Evolutionary conservation across 108 stramenopile species (phyloP).

Genomic region (Heterococcus sp.): DNA sequence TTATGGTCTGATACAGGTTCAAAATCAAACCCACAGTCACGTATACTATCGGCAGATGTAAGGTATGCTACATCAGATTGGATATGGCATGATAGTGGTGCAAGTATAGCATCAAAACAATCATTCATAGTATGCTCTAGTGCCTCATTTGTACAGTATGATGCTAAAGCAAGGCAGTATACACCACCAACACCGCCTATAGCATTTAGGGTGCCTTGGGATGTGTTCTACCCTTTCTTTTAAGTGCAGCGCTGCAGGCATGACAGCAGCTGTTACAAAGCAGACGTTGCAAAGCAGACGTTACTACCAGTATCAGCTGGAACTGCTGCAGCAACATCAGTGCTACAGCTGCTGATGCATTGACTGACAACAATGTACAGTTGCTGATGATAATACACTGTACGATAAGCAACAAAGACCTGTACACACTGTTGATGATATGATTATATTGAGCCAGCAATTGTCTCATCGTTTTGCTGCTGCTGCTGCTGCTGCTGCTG

Average conservation of each 20-base stretch:
- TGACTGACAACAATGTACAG: not conserved
- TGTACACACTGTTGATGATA: not conserved
- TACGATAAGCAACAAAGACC: not conserved
- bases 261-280: not conserved
- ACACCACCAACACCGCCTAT: slow-evolving; percentile 46
- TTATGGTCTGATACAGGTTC: slow-evolving; percentile 18
- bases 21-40: slow-evolving; percentile 17
- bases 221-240: slow-evolving; percentile 55
- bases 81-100: slow-evolving; percentile 14
- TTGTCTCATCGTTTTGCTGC: too few relatives aligned
- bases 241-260: not conserved
- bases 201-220: slow-evolving; percentile 49
- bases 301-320: too few relatives aligned
- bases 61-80: slow-evolving; percentile 34
- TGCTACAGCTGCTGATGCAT: not conserved
- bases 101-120: slow-evolving; percentile 7
- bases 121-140: slow-evolving; percentile 38
- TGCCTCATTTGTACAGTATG: slow-evolving; percentile 34
- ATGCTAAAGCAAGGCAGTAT: slow-evolving; percentile 12
- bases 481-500: too few relatives aligned
- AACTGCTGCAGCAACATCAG: too few relatives aligned
- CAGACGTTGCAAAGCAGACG: not conserved
- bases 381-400: not conserved
- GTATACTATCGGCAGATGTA: slow-evolving; percentile 26
- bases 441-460: too few relatives aligned